Conservation (phyloP, 2,329 filamentous ascomycete species). For the Phyllosticta citribraziliensis region DNA sequence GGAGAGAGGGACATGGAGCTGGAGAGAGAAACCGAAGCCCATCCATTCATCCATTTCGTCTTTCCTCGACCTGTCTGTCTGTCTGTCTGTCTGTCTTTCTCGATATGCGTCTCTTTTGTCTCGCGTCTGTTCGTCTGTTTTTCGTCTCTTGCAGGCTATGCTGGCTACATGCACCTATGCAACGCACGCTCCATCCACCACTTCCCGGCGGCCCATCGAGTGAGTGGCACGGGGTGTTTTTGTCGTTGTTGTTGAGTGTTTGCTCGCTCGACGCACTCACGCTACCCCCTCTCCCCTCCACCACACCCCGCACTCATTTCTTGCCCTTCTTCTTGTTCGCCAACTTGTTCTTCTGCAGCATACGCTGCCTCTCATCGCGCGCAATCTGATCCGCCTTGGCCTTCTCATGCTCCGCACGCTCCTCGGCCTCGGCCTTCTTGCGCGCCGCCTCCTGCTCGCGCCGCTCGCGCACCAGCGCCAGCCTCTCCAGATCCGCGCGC, state of each 20-base stretch:
- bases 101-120: too few species aligned
- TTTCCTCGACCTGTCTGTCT: too few species aligned
- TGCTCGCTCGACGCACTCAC: too few species aligned
- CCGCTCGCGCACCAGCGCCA: conserved; percentile 75
- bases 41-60: too few species aligned
- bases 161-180: not conserved
- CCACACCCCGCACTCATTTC: not conserved
- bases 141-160: conserved; percentile 1
- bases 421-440: conserved; percentile 58
- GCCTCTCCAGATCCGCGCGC: conserved; percentile 73
- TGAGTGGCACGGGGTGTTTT: too few species aligned
- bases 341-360: conserved; percentile 37
- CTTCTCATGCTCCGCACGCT: conserved; percentile 48
- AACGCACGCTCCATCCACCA: too few species aligned
- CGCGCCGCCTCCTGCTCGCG: conserved; percentile 73
- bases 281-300: not conserved
- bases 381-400: conserved; percentile 39
- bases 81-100: too few species aligned
- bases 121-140: too few species aligned
- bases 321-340: conserved; percentile 14
- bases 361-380: conserved; percentile 38
- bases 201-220: too few species aligned
- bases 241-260: too few species aligned
- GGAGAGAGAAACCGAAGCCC: too few species aligned
- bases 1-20: too few species aligned